Conservation (phyloP, 2,329 filamentous ascomycete species). For the Aureobasidium sp. region DNA sequence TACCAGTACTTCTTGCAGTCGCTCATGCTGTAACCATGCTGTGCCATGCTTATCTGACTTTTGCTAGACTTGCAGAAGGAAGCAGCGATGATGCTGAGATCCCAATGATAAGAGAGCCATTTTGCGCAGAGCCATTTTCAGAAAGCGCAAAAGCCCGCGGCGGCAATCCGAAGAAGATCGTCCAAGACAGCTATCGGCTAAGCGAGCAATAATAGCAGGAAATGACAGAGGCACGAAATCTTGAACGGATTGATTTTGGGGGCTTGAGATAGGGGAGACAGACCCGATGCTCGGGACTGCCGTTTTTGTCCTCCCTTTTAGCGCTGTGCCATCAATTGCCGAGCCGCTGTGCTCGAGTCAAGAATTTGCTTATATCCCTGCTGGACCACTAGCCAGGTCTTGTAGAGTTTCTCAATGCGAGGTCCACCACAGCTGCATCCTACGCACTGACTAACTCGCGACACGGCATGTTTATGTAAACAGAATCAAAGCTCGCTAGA, state of each 20-base stretch:
- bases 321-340: slow-evolving; percentile 5
- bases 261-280: not conserved
- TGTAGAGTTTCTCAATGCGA: not conserved
- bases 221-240: not conserved
- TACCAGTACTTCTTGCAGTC: not conserved
- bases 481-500: not conserved
- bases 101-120: slow-evolving; percentile 34
- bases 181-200: not conserved
- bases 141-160: not conserved
- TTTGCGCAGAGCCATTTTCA: not conserved
- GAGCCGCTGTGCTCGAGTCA: not conserved
- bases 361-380: not conserved
- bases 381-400: not conserved
- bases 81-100: slow-evolving; percentile 42
- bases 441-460: not conserved
- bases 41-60: slow-evolving; percentile 50
- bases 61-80: slow-evolving; percentile 36
- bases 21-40: slow-evolving; percentile 25
- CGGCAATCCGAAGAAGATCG: not conserved
- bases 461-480: not conserved
- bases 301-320: not conserved
- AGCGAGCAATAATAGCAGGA: not conserved
- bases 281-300: slow-evolving; percentile 9
- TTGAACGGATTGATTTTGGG: not conserved
- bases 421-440: not conserved